Percentiles rank a stretch among this genome's conserved stretches.
Evolutionary conservation across 306 rosid species (phyloP).

Genomic region (Quercus agrifolia): DNA sequence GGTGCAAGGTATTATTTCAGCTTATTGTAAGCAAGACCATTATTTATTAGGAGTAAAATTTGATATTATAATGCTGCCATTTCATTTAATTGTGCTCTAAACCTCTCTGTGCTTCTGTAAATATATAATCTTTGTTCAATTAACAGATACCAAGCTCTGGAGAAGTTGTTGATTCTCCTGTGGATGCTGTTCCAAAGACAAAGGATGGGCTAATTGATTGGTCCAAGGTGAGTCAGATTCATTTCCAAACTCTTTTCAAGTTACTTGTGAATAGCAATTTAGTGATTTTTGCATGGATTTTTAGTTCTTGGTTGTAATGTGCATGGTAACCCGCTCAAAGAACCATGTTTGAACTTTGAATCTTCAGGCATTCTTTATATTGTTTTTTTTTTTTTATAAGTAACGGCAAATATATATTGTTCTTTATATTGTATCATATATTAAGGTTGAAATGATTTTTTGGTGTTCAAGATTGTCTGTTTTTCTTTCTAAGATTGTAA

Average conservation of each 20-base stretch:
- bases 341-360: background rate
- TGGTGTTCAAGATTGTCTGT: background rate
- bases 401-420: too few relatives aligned
- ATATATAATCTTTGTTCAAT: slow-evolving; percentile 16
- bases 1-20: background rate
- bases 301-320: background rate
- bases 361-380: background rate
- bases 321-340: background rate
- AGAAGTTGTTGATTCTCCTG: slow-evolving; percentile 62
- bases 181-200: slow-evolving; percentile 67
- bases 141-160: slow-evolving; percentile 73
- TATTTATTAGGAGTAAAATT: background rate
- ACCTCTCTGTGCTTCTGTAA: background rate
- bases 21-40: background rate
- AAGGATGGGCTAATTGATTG: slow-evolving; percentile 75
- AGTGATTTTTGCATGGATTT: background rate
- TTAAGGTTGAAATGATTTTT: background rate
- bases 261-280: background rate
- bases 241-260: slow-evolving; percentile 18
- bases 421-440: background rate
- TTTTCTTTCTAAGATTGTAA: background rate
- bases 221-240: slow-evolving; percentile 72
- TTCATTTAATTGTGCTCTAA: background rate
- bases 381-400: too few relatives aligned
- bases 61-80: background rate